Evolutionary conservation across 2,329 filamentous ascomycete species (phyloP).

Genomic region (Phialophora chinensis): DNA sequence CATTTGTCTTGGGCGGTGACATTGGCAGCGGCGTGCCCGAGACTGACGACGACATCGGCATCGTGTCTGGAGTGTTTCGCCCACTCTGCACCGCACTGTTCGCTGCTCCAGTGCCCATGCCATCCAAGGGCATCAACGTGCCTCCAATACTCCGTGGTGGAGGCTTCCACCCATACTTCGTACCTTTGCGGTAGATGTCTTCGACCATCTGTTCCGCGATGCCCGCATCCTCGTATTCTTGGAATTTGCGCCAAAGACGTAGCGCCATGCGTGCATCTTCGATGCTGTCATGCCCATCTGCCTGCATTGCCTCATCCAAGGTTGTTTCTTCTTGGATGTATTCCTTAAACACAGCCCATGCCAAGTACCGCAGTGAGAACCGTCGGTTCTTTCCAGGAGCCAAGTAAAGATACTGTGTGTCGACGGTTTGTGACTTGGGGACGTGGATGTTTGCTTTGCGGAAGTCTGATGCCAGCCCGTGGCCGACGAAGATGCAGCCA

Average conservation of each 20-base stretch:
- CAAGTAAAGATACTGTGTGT: slow-evolving; percentile 92
- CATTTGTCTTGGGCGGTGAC: slow-evolving; percentile 26
- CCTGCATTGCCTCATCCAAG: slow-evolving; percentile 36
- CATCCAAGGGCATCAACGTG: slow-evolving; percentile 40
- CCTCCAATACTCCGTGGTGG: slow-evolving; percentile 49
- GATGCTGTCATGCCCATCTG: slow-evolving; percentile 79
- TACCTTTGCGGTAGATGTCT: slow-evolving; percentile 77
- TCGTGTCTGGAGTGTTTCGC: slow-evolving; percentile 41
- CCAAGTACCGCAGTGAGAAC: slow-evolving; percentile 86
- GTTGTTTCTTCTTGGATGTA: slow-evolving; percentile 89
- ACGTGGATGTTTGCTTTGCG: slow-evolving; percentile 98
- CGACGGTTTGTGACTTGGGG: slow-evolving; percentile 85
- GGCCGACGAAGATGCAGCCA: slow-evolving; percentile 90
- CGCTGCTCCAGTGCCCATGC: slow-evolving; percentile 34
- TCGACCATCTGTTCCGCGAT: slow-evolving; percentile 82
- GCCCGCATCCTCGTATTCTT: slow-evolving; percentile 85
- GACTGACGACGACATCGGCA: slow-evolving; percentile 7
- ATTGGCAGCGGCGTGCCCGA: slow-evolving; percentile 22
- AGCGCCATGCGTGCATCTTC: slow-evolving; percentile 92
- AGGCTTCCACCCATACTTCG: slow-evolving; percentile 63
- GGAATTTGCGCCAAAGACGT: slow-evolving; percentile 85
- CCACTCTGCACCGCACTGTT: slow-evolving; percentile 38
- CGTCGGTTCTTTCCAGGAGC: slow-evolving; percentile 81
- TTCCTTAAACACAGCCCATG: slow-evolving; percentile 88
- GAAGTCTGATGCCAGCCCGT: slow-evolving; percentile 93